Evolutionary conservation across 352 stramenopile species (phyloP), one percentile per base, ranked within the genome.

Genomic region (Phytopythium boreale): DNA sequence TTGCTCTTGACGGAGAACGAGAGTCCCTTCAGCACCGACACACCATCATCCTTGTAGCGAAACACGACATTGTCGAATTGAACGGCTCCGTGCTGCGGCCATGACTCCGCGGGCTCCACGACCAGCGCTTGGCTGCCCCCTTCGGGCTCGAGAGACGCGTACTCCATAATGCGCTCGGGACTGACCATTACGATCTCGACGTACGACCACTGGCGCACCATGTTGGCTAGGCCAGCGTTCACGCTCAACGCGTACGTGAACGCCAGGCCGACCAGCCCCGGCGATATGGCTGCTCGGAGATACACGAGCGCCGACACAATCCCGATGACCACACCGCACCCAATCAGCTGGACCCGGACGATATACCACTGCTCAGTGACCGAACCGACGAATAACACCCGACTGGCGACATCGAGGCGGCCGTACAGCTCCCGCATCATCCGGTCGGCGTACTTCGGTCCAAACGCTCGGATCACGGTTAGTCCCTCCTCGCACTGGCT

Each of bases 221-320:
- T 87, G 66, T 55, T 92, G 66, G 62, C 86, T 84, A 66, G 86
- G 66, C 46, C 96, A 59, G 83, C 87, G 22, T 90, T 88, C 24
- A 98, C 84, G 43, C 90, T 92, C 6, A 92, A 71, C 26, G 78
- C 80, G 75, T 95, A 98, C 20, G 88, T 88, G 57, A 98, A 91
- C 2, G 96, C 71, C 22, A 98, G 64, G 5, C 80, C 92, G 17
- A 90, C 76, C 11, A 98, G 55, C 12, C 87, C 88, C 6, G 91
- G 73, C 0, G 74, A 82, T 1, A 82, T 37, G 17, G 52, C 59
- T 1, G 64, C 62, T 22, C 60, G 68, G 9, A 87, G 69, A 27
- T 75, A 71, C 2, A 83, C 58, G 15, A 84, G 56, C 24, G 67
- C 72, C 1, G 64, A 72, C 0, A 84, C 74, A 11, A 84, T 50